Base-by-base conservation (phyloP, 2,329 filamentous ascomycete species). In the Stromatinia cepivora region DNA sequence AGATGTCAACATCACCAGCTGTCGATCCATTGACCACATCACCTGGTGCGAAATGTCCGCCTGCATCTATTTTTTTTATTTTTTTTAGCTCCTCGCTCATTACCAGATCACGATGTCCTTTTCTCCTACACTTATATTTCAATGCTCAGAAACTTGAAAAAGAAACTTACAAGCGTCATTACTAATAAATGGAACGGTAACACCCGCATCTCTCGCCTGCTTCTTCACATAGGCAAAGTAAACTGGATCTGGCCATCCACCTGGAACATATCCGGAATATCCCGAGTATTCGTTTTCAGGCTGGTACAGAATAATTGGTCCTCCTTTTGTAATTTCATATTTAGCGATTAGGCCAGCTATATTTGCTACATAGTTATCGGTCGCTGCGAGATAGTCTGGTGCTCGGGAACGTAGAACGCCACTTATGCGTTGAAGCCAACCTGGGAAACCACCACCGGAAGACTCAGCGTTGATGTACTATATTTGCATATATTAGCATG, bases 241-340 rank as follows among this genome's bases (percentile, higher is more conserved):
- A 0, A 84, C 82, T 0, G 84, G 82, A 74, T 92, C 88, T 0
- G 90, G 90, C 72, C 90, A 92, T 3, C 80, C 79, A 0, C 80
- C 78, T 4, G 79, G 77, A n/a, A 85, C 80, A 2, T 81, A 81
- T 5, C 79, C 80, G 22, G 81, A 79, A 1, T 82, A 83, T 25
- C 81, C 79, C 0, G 85, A 88, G 76, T 94, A 94, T 78, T 95
- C 92, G 72, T 95, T 96, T 78, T 96, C 92, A 0, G 91, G 89
- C 77, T 96, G 92, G 54, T 91, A 85, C 1, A 94, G 81, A 70
- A 96, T 92, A 10, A 96, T 84, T 0, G 92, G 92, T 0, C 92
- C 92, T 0, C 91, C 92, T 66, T 94, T 92, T 1, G 91, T 94
- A 75, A 96, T 94, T 75, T 95, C 92, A 0, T 87, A 88, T 67